phyloP scores from a whole-genome alignment of 306 rosid species.

The Vigna hirtella region DNA sequence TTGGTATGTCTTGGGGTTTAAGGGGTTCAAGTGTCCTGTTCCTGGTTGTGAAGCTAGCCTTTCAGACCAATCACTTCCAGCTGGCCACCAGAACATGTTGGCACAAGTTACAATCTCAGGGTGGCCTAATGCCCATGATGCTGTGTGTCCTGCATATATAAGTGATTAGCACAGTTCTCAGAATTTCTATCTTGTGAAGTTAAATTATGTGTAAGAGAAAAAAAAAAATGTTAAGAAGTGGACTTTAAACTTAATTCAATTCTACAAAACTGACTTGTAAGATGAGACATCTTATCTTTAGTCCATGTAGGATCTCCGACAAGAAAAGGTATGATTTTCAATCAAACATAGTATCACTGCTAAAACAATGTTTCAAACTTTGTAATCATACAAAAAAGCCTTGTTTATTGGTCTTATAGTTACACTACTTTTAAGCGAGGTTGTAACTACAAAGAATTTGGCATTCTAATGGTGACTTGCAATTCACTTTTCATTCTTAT shows the following conservation, averaged over 20 bases:
- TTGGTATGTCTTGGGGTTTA: conserved; percentile 78
- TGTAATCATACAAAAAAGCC: not conserved
- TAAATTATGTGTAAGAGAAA: conserved; percentile 7
- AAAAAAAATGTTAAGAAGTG: too few species aligned
- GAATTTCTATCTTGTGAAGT: conserved; percentile 10
- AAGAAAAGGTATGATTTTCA: not conserved
- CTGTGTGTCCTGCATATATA: conserved; percentile 75
- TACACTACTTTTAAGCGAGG: not conserved
- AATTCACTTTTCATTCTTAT: conserved; percentile 13
- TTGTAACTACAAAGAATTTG: not conserved
- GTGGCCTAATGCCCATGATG: conserved; percentile 88
- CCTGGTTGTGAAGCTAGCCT: conserved; percentile 85
- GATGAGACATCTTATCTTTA: too few species aligned
- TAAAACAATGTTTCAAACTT: not conserved
- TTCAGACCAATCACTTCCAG: conserved; percentile 56
- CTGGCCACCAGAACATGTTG: conserved; percentile 88
- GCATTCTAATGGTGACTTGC: conserved; percentile 55
- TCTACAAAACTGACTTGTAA: too few species aligned
- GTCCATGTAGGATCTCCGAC: too few species aligned
- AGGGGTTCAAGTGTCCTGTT: conserved; percentile 87
- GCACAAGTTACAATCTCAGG: conserved; percentile 90
- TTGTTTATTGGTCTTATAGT: not conserved
- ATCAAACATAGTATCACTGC: not conserved
- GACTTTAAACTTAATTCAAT: too few species aligned
- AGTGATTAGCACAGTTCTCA: conserved; percentile 2